These are phyloP conservation scores for Globisporangium camurandrum DNA, from an alignment of 352 stramenopile genomes.

Conservation along the genomic window DNA sequence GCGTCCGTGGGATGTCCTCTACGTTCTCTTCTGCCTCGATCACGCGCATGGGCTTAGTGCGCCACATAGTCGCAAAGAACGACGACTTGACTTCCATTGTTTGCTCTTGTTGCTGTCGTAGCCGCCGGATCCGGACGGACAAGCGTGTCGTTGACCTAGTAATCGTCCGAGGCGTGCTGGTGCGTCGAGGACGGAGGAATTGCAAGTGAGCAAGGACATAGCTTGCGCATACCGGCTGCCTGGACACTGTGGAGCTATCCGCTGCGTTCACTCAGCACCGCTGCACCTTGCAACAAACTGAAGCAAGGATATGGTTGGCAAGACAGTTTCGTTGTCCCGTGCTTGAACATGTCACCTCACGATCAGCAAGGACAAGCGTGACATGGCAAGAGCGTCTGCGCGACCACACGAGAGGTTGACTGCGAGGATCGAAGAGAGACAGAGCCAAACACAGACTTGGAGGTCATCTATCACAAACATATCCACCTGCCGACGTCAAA, in stretches of 20 bases:
- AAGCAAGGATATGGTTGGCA: too few species aligned
- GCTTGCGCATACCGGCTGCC: neutral
- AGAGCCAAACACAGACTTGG: too few species aligned
- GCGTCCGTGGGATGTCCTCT: conserved; percentile 33
- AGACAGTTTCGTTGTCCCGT: too few species aligned
- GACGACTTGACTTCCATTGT: conserved; percentile 13
- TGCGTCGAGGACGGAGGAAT: neutral
- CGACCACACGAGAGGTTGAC: too few species aligned
- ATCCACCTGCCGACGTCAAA: too few species aligned
- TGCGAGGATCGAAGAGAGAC: too few species aligned
- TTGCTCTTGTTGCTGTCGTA: neutral
- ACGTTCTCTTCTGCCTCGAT: conserved; percentile 47
- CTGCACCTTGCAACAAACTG: neutral
- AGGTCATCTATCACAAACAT: too few species aligned
- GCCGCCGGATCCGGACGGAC: neutral
- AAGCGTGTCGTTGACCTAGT: neutral
- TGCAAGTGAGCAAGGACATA: neutral
- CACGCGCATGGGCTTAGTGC: conserved; percentile 46
- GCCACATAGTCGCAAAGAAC: conserved; percentile 22
- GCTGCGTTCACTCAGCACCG: neutral
- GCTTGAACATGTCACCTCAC: too few species aligned
- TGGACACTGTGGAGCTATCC: neutral
- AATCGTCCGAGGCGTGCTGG: neutral
- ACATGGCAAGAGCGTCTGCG: too few species aligned
- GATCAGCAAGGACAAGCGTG: too few species aligned